Percentiles rank a stretch among this genome's conserved stretches.
Evolutionary conservation across 2,329 filamentous ascomycete genomes (phyloP).

Genomic region (Cladorrhinum sp.): DNA sequence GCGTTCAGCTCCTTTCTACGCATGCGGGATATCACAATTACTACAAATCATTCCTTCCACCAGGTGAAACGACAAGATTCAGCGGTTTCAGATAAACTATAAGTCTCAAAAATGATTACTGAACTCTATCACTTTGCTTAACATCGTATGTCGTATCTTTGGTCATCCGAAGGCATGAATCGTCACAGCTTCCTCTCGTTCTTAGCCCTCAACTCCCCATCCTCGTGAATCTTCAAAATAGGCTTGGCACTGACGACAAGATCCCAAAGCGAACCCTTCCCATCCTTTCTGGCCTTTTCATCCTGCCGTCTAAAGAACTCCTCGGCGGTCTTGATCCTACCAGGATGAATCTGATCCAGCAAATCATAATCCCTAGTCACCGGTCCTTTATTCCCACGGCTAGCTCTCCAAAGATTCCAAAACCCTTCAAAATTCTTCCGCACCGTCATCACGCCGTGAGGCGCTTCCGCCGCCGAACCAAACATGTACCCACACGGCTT

Average conservation of each 20-base stretch:
- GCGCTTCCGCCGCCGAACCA: slow-evolving; percentile 25
- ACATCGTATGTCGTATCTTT: too few species aligned
- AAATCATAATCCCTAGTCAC: slow-evolving; percentile 46
- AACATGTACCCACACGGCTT: slow-evolving; percentile 38
- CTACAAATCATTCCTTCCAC: too few species aligned
- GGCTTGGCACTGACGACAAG: slow-evolving; percentile 8
- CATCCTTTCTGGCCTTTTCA: slow-evolving; percentile 29
- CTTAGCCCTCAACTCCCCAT: background rate
- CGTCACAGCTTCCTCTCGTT: background rate
- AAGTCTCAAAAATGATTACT: too few species aligned
- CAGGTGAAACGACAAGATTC: too few species aligned
- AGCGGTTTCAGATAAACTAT: too few species aligned
- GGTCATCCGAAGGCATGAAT: too few species aligned
- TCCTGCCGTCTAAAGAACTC: slow-evolving; percentile 46
- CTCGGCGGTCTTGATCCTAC: slow-evolving; percentile 45
- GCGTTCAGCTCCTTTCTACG: too few species aligned
- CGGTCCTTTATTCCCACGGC: slow-evolving; percentile 40
- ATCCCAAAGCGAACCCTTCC: slow-evolving; percentile 20
- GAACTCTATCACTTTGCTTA: too few species aligned
- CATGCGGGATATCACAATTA: too few species aligned
- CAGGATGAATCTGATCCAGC: slow-evolving; percentile 51
- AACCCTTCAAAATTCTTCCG: slow-evolving; percentile 50
- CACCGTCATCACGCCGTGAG: slow-evolving; percentile 37
- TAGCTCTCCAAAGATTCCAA: slow-evolving; percentile 46
- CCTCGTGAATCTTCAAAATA: slow-evolving; percentile 18